A percentile compares a stretch with the other conserved stretches of the same genome.
Evolutionary conservation across 352 stramenopile genomes (phyloP).

Genomic region (Pythium aristosporum): DNA sequence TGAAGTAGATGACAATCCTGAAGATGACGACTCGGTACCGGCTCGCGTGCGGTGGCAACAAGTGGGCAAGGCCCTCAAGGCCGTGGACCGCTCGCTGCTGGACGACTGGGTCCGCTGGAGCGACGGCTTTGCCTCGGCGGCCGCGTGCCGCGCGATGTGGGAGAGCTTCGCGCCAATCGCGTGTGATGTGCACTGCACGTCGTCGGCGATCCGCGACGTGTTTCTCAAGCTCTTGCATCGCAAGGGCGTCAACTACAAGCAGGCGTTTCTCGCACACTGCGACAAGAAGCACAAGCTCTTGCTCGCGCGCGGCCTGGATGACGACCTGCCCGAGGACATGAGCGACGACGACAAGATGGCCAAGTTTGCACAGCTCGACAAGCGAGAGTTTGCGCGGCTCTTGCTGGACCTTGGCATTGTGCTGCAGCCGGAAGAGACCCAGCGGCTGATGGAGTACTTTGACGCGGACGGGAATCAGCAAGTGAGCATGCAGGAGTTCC

Average conservation of each 20-base stretch:
- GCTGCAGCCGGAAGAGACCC: conserved; percentile 75
- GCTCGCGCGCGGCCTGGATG: conserved; percentile 47
- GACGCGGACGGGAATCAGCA: conserved; percentile 62
- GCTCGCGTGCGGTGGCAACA: conserved; percentile 62
- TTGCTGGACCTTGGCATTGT: conserved; percentile 74
- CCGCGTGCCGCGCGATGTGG: conserved; percentile 76
- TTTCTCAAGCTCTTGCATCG: conserved; percentile 91
- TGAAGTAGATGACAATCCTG: conserved; percentile 25
- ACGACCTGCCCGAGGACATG: conserved; percentile 65
- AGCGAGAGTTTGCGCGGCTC: conserved; percentile 54
- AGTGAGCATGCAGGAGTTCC: conserved; percentile 79
- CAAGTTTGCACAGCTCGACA: conserved; percentile 47
- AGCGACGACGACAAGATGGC: conserved; percentile 63
- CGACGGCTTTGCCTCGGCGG: conserved; percentile 48
- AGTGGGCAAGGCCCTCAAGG: conserved; percentile 88
- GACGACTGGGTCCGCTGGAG: conserved; percentile 86
- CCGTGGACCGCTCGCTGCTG: conserved; percentile 80
- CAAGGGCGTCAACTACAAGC: conserved; percentile 83
- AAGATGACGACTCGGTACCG: conserved; percentile 30
- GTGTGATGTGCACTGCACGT: conserved; percentile 89
- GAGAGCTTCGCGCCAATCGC: conserved; percentile 81
- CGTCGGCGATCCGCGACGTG: conserved; percentile 82
- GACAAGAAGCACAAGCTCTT: conserved; percentile 55
- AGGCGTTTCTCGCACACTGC: conserved; percentile 73
- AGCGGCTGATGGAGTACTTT: conserved; percentile 87